phyloP scores from a whole-genome alignment of 2,329 filamentous ascomycete species.

The Talaromyces rugulosus region DNA sequence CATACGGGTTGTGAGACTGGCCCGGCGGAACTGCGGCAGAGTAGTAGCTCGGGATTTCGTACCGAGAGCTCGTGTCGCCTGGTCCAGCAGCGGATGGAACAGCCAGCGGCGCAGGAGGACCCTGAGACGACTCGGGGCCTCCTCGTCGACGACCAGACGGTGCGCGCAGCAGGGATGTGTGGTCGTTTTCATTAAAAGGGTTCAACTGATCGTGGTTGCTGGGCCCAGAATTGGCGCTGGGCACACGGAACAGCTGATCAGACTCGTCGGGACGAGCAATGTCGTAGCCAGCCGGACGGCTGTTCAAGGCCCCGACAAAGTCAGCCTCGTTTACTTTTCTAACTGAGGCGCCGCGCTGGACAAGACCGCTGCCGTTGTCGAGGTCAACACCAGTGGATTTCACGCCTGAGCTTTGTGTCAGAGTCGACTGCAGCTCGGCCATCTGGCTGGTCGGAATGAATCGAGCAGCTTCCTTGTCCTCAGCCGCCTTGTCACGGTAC shows the following conservation, averaged over 20 bases:
- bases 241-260: conserved; percentile 23
- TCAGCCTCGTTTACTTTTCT: conserved; percentile 28
- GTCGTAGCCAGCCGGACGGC: conserved; percentile 29
- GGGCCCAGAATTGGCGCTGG: conserved; percentile 20
- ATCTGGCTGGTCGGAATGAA: conserved; percentile 52
- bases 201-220: conserved; percentile 15
- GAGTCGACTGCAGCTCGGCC: conserved; percentile 13
- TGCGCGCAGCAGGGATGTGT: conserved; percentile 29
- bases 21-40: background rate
- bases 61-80: conserved; percentile 2
- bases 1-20: background rate
- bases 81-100: background rate
- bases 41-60: conserved; percentile 14
- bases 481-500: conserved; percentile 57
- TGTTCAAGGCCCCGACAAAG: conserved; percentile 30
- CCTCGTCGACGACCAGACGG: conserved; percentile 37
- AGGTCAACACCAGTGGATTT: conserved; percentile 28
- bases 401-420: conserved; percentile 9
- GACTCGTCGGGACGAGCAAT: conserved; percentile 23
- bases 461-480: conserved; percentile 61
- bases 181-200: conserved; percentile 17
- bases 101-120: background rate
- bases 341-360: conserved; percentile 27
- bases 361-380: conserved; percentile 14
- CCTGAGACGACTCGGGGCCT: conserved; percentile 8